These are phyloP conservation scores for Solanum ahanhuiri DNA, from an alignment of 257 asterid species.

Conservation along the genomic window DNA sequence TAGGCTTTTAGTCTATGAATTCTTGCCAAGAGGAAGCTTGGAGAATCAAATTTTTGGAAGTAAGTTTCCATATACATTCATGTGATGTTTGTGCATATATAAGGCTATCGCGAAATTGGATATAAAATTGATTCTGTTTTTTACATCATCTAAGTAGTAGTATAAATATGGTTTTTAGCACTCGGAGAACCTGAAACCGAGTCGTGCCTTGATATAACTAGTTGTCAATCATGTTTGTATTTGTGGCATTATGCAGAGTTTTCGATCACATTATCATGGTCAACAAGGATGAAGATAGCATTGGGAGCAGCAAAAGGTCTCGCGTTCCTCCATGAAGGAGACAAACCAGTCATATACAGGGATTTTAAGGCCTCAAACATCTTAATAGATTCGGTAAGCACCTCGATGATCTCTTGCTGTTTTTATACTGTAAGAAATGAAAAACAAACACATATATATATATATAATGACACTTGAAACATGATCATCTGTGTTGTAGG, in stretches of 20 bases:
- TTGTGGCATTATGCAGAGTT: neutral
- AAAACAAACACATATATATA: neutral
- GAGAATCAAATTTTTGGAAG: constrained; percentile 6
- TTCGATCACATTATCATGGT: neutral
- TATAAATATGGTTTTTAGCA: neutral
- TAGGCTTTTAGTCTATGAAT: constrained; percentile 2
- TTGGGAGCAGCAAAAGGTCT: constrained; percentile 7
- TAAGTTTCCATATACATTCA: neutral
- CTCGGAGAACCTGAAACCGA: neutral
- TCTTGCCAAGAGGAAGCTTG: constrained; percentile 2
- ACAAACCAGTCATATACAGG: constrained; percentile 6
- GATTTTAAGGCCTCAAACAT: constrained; percentile 6
- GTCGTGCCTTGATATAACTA: neutral
- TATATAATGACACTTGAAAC: neutral
- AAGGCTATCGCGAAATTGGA: neutral
- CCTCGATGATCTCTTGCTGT: neutral
- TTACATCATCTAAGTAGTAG: neutral
- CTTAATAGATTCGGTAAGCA: neutral
- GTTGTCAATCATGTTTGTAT: neutral
- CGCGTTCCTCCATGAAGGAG: constrained; percentile 6
- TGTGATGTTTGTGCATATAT: neutral
- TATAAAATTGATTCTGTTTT: neutral
- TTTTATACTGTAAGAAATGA: neutral
- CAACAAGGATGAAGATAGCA: constrained; percentile 6
- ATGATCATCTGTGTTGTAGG: neutral